Evolutionary conservation across 208 protist species (phyloP).

Genomic region (Wallacemonas sp.): DNA sequence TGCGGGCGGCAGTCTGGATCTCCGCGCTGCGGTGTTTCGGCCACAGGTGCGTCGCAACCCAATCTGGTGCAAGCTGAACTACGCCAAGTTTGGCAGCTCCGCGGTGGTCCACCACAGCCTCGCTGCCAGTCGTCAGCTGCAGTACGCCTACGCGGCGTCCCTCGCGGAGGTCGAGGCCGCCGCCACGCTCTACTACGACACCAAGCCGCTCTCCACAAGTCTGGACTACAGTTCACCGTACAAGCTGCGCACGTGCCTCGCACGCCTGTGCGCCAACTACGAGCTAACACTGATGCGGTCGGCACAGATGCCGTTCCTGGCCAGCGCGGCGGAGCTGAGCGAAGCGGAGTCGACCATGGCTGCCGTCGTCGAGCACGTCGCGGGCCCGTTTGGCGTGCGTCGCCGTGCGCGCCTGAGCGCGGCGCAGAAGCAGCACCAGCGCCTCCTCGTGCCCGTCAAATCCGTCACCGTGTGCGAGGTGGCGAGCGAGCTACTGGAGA

Average conservation of each 20-base stretch:
- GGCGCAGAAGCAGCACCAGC: slow-evolving; percentile 29
- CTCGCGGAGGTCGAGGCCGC: slow-evolving; percentile 71
- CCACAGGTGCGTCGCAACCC: slow-evolving; percentile 50
- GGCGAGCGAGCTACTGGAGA: slow-evolving; percentile 44
- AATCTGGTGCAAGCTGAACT: slow-evolving; percentile 77
- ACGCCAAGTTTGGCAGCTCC: slow-evolving; percentile 80
- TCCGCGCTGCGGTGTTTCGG: slow-evolving; percentile 53
- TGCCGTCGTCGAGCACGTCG: slow-evolving; percentile 32
- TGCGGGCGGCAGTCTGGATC: slow-evolving; percentile 52
- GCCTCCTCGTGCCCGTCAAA: slow-evolving; percentile 43
- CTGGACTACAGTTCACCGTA: slow-evolving; percentile 87
- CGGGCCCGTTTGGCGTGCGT: slow-evolving; percentile 47
- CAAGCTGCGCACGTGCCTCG: slow-evolving; percentile 67
- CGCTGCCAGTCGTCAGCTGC: slow-evolving; percentile 66
- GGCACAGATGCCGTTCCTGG: slow-evolving; percentile 63
- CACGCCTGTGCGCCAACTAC: slow-evolving; percentile 60
- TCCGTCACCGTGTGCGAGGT: slow-evolving; percentile 36
- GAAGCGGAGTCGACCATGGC: slow-evolving; percentile 57
- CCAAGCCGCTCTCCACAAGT: slow-evolving; percentile 68
- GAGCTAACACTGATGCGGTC: slow-evolving; percentile 67
- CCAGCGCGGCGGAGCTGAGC: slow-evolving; percentile 58
- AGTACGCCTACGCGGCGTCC: slow-evolving; percentile 70
- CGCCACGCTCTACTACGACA: slow-evolving; percentile 78
- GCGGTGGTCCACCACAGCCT: slow-evolving; percentile 74
- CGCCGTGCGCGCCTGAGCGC: slow-evolving; percentile 45